Conservation (phyloP, 2,329 filamentous ascomycete species). For the Dactylellina sp. region DNA sequence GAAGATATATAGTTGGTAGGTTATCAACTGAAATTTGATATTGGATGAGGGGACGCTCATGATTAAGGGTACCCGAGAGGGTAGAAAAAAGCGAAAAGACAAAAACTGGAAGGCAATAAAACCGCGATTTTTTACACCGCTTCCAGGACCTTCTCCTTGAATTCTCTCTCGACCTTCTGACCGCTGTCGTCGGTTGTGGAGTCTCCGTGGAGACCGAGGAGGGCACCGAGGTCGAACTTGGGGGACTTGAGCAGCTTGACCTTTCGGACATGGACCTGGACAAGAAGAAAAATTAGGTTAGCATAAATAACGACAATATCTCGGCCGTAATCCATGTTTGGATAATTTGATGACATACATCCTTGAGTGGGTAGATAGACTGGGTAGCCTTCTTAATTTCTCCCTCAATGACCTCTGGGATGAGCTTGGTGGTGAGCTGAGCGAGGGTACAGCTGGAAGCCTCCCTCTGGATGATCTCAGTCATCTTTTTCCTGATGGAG, state of each 20-base stretch:
- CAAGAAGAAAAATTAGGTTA: slow-evolving; percentile 51
- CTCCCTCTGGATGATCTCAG: slow-evolving; percentile 97
- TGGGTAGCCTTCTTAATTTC: slow-evolving; percentile 99
- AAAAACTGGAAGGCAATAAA: slow-evolving; percentile 29
- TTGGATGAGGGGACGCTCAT: slow-evolving; percentile 50
- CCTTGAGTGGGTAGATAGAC: slow-evolving; percentile 99
- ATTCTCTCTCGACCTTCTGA: slow-evolving; percentile 77
- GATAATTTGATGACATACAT: slow-evolving; percentile 73
- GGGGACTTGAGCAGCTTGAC: slow-evolving; percentile 98
- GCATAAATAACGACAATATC: background rate
- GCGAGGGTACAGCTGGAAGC: slow-evolving; percentile 92
- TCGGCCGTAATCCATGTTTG: background rate
- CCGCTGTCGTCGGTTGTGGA: slow-evolving; percentile 94
- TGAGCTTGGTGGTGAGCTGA: slow-evolving; percentile 98
- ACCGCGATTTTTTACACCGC: slow-evolving; percentile 32
- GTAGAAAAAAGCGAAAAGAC: slow-evolving; percentile 30
- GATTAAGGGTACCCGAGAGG: slow-evolving; percentile 55
- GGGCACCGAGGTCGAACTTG: slow-evolving; percentile 98
- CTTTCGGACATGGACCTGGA: slow-evolving; percentile 99
- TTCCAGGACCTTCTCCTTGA: slow-evolving; percentile 56
- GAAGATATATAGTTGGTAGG: slow-evolving; percentile 7
- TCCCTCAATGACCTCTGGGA: slow-evolving; percentile 98
- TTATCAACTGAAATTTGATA: slow-evolving; percentile 31
- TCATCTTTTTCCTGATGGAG: slow-evolving; percentile 99
- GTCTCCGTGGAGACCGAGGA: slow-evolving; percentile 97